A percentile compares a stretch with the other conserved stretches of the same genome.
phyloP scores from a whole-genome alignment of 805 yeast genomes.

The Torulaspora quercuum region DNA sequence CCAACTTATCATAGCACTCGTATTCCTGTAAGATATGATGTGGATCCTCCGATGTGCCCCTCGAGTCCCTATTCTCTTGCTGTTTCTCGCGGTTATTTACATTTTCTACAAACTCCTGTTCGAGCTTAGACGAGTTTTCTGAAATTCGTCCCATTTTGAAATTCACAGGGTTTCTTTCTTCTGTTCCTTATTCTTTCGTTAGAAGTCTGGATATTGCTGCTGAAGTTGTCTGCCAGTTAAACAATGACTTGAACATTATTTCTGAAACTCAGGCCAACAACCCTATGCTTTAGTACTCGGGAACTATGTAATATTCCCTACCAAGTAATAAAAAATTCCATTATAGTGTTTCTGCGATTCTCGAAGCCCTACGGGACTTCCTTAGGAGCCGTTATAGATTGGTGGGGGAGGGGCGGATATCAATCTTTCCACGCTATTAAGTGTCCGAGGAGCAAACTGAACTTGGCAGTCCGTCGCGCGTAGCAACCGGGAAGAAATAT shows the following conservation, averaged over 20 bases:
- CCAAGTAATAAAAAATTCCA: slow-evolving; percentile 1
- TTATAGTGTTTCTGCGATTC: neutral
- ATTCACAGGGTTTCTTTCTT: neutral
- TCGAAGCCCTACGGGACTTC: slow-evolving; percentile 1
- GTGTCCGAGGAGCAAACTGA: neutral
- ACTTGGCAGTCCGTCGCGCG: neutral
- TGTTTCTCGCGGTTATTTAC: slow-evolving; percentile 4
- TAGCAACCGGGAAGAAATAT: too few species aligned
- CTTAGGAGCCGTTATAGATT: too few species aligned
- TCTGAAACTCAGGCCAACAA: neutral
- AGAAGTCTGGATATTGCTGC: too few species aligned
- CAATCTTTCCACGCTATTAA: neutral
- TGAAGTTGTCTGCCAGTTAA: too few species aligned
- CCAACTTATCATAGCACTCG: slow-evolving; percentile 12
- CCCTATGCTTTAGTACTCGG: slow-evolving; percentile 1
- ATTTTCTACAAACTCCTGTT: slow-evolving; percentile 12
- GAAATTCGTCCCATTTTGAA: slow-evolving; percentile 1
- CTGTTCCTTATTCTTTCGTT: neutral
- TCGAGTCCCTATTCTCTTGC: slow-evolving; percentile 3
- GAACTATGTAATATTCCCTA: neutral
- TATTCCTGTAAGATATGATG: slow-evolving; percentile 6
- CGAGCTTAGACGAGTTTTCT: slow-evolving; percentile 3
- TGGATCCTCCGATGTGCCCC: slow-evolving; percentile 2
- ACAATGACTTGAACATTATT: too few species aligned
- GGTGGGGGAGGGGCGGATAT: slow-evolving; percentile 2